Percentiles rank a stretch among this genome's conserved stretches.
phyloP scores from a whole-genome alignment of 805 yeast species.

The Candida silvicultrix region DNA sequence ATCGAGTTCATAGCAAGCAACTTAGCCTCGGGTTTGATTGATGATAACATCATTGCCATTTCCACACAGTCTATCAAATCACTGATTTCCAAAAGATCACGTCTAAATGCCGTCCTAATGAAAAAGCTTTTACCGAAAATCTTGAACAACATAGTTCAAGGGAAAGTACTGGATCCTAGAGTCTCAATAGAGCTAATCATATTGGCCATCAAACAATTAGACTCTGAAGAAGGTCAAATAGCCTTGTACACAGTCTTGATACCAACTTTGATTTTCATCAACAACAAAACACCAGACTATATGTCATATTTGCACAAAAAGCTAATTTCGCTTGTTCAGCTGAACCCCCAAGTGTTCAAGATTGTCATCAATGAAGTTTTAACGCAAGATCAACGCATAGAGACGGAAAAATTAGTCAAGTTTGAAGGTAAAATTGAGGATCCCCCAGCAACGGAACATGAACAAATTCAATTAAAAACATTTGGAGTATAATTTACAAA shows the following conservation, averaged over 20 bases:
- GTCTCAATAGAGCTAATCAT: slow-evolving; percentile 25
- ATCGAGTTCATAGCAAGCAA: slow-evolving; percentile 27
- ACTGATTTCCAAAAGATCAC: slow-evolving; percentile 30
- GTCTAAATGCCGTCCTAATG: slow-evolving; percentile 31
- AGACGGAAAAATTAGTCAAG: slow-evolving; percentile 39
- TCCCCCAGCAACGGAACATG: slow-evolving; percentile 14
- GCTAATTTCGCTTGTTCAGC: slow-evolving; percentile 38
- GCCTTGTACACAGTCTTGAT: slow-evolving; percentile 26
- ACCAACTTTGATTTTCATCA: slow-evolving; percentile 30
- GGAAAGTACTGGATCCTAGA: slow-evolving; percentile 19
- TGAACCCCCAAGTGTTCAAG: slow-evolving; percentile 44
- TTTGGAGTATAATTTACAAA: slow-evolving; percentile 26
- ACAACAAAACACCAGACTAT: slow-evolving; percentile 14
- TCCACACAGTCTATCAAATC: slow-evolving; percentile 59
- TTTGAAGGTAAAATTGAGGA: slow-evolving; percentile 15
- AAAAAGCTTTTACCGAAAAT: slow-evolving; percentile 40
- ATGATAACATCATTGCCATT: slow-evolving; percentile 31
- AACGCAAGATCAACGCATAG: slow-evolving; percentile 31
- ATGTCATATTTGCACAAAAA: slow-evolving; percentile 39
- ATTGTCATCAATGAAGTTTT: slow-evolving; percentile 33
- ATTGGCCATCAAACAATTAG: slow-evolving; percentile 10
- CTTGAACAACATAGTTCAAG: slow-evolving; percentile 23
- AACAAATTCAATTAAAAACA: slow-evolving; percentile 45
- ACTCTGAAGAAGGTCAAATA: slow-evolving; percentile 14
- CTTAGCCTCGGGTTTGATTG: slow-evolving; percentile 29